A percentile compares a stretch with the other conserved stretches of the same genome.
phyloP scores from a whole-genome alignment of 139 green algal genomes.

The Coelastrella sp. region DNA sequence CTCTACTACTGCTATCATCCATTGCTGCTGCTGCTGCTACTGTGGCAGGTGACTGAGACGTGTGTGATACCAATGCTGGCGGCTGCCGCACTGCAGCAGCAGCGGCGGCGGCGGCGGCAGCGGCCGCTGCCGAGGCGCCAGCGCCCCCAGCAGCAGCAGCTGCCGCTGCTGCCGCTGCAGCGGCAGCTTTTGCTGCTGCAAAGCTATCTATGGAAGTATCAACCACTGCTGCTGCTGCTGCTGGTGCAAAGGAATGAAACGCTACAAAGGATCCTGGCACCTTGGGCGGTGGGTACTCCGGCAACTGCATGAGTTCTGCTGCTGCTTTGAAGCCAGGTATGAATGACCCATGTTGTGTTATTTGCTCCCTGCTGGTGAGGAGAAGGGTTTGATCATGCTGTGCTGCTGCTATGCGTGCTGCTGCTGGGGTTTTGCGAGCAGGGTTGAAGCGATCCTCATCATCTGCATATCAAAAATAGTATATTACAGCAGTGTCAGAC shows the following conservation, averaged over 20 bases:
- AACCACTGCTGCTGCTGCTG: conserved; percentile 1
- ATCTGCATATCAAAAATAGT: no score
- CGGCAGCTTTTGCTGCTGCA: conserved; percentile 18
- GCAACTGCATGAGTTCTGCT: conserved; percentile 8
- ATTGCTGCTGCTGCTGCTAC: not conserved
- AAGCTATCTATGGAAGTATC: not conserved
- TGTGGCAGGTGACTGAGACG: not conserved
- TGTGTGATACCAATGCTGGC: not conserved
- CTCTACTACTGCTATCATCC: not conserved
- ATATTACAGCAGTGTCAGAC: no score
- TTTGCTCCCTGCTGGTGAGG: conserved; percentile 51
- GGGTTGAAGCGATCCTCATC: conserved; percentile 46
- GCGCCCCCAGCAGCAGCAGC: conserved; percentile 39
- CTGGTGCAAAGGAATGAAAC: conserved; percentile 49
- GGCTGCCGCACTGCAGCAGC: conserved; percentile 46
- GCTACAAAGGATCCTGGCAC: conserved; percentile 56
- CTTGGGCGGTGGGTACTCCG: conserved; percentile 41
- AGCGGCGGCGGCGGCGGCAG: not conserved
- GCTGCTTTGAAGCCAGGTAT: conserved; percentile 51
- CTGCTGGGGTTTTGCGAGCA: conserved; percentile 27
- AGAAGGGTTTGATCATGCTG: conserved; percentile 42
- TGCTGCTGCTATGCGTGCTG: conserved; percentile 18
- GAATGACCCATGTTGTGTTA: conserved; percentile 53
- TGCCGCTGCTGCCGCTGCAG: conserved; percentile 39
- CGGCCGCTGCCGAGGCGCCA: not conserved